A percentile compares a stretch with the other conserved stretches of the same genome.
Evolutionary conservation across 208 protist genomes (phyloP).

Genomic region (Trypanosoma rangeli): DNA sequence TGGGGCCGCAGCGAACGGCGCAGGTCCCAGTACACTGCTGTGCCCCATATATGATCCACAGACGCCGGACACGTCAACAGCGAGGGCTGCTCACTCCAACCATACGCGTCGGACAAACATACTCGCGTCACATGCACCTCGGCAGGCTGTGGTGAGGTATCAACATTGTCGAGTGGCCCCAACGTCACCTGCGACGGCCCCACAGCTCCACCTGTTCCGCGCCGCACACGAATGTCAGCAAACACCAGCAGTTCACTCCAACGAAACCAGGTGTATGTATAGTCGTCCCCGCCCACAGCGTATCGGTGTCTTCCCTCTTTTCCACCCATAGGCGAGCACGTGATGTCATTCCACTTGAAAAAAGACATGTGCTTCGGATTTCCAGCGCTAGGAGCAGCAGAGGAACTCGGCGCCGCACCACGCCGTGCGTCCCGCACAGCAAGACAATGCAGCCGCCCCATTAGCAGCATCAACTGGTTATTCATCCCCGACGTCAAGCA

Average conservation of each 20-base stretch:
- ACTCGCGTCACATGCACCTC: slow-evolving; percentile 6
- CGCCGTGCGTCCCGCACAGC: not conserved
- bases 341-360: slow-evolving; percentile 34
- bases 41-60: slow-evolving; percentile 28
- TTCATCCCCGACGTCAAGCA: slow-evolving; percentile 38
- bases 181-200: not conserved
- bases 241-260: slow-evolving; percentile 29
- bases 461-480: slow-evolving; percentile 33
- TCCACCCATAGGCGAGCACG: slow-evolving; percentile 29
- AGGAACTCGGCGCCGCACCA: too few species aligned
- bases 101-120: slow-evolving; percentile 29
- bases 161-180: not conserved
- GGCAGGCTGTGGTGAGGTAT: not conserved
- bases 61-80: slow-evolving; percentile 17
- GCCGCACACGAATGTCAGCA: slow-evolving; percentile 2
- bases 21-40: slow-evolving; percentile 22
- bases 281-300: slow-evolving; percentile 27
- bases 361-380: not conserved
- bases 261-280: slow-evolving; percentile 35
- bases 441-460: slow-evolving; percentile 26
- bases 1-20: slow-evolving; percentile 12
- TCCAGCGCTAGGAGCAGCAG: not conserved
- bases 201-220: not conserved
- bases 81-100: slow-evolving; percentile 29
- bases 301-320: slow-evolving; percentile 21